phyloP scores from a whole-genome alignment of 306 rosid genomes.

The Astragalus glycyphyllos region DNA sequence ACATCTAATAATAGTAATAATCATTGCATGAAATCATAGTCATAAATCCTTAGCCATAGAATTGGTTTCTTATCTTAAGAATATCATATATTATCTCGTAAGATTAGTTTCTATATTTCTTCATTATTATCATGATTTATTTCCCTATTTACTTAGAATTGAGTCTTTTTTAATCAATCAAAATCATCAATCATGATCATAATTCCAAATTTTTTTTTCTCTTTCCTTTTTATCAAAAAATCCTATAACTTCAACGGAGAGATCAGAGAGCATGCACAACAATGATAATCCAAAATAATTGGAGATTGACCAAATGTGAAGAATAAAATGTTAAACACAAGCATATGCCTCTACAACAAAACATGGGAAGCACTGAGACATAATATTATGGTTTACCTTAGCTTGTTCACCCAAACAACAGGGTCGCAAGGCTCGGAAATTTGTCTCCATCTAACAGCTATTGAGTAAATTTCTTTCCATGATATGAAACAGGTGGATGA shows the following conservation, averaged over 20 bases:
- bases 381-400: conserved; percentile 59
- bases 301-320: conserved; percentile 15
- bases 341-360: conserved; percentile 30
- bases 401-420: conserved; percentile 90
- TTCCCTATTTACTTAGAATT: conserved; percentile 2
- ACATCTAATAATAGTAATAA: too few relatives aligned
- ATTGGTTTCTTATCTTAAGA: too few relatives aligned
- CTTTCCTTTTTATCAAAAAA: neutral
- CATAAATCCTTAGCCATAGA: too few relatives aligned
- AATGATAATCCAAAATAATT: conserved; percentile 26
- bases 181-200: conserved; percentile 1
- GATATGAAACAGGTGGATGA: conserved; percentile 65
- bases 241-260: conserved; percentile 10
- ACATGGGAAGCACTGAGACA: neutral
- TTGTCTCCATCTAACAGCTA: conserved; percentile 94
- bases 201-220: conserved; percentile 1
- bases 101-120: neutral
- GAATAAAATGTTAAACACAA: conserved; percentile 12
- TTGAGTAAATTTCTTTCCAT: conserved; percentile 81
- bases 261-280: conserved; percentile 17
- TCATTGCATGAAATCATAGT: too few relatives aligned
- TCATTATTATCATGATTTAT: neutral
- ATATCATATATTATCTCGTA: neutral
- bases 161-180: too few relatives aligned
- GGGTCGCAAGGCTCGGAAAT: conserved; percentile 96